Evolutionary conservation across 345 rosid species (phyloP).

Genomic region (Citrus hindsii): DNA sequence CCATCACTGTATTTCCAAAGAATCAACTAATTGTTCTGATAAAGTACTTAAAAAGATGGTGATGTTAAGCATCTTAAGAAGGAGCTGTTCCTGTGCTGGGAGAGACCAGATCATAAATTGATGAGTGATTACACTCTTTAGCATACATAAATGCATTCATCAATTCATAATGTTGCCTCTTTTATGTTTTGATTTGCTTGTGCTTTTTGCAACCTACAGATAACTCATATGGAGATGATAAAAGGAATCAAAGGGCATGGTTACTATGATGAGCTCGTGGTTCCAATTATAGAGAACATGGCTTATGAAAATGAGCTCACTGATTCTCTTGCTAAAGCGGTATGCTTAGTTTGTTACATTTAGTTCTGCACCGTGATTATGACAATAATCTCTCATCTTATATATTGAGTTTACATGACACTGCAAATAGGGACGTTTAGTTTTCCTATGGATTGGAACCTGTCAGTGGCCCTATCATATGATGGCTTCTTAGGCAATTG

Average conservation of each 20-base stretch:
- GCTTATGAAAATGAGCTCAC: slow-evolving; percentile 91
- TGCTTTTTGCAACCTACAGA: slow-evolving; percentile 38
- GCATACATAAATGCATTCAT: not conserved
- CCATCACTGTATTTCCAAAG: not conserved
- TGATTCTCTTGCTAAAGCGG: slow-evolving; percentile 88
- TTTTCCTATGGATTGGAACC: not conserved
- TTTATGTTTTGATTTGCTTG: slow-evolving; percentile 5
- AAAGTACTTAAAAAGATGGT: not conserved
- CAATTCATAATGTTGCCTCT: not conserved
- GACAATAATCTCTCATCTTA: not conserved
- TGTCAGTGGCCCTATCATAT: not conserved
- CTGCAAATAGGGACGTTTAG: not conserved
- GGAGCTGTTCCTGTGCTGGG: not conserved
- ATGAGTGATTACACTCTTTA: not conserved
- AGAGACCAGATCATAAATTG: not conserved
- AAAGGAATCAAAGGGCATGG: slow-evolving; percentile 99
- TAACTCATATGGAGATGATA: slow-evolving; percentile 99
- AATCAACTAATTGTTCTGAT: not conserved
- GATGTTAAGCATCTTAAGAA: not conserved
- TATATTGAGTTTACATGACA: not conserved
- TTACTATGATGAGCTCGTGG: slow-evolving; percentile 87
- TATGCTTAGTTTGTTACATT: slow-evolving; percentile 30
- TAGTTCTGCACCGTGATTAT: not conserved
- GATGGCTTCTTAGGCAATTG: not conserved
- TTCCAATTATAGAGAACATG: slow-evolving; percentile 94